Evolutionary conservation across 192 early-diverging fungal genomes (phyloP), one percentile per base, ranked within the genome.

Genomic region (Spinellus fusiger): DNA sequence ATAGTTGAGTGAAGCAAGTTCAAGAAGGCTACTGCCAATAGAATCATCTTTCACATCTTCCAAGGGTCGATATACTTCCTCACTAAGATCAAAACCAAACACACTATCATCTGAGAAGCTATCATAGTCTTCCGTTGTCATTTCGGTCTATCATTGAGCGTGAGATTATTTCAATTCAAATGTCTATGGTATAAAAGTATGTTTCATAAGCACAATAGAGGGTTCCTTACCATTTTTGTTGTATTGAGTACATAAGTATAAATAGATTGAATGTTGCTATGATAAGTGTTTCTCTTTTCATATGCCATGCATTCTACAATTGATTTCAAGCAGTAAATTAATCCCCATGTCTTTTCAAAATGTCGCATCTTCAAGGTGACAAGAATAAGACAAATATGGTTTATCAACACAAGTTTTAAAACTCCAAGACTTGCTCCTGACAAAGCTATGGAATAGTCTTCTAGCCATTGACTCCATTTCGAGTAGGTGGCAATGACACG

Each of bases 261-360:
- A 29, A 48, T 37, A 10, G 38, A 26, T 22, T 15, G 59, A 16
- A 66, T 40, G 6, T 33, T 26, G 16, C 40, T 38, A 26, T 56
- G 27, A 15, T 49, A 28, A 1, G 49, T 54, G 13, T 58, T 48
- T 5, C 47, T 27, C 1, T 51, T 40, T 27, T 22, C 10, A 25
- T 59, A 51, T 10, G 37, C 54, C 12, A 65, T 29, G 13, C 64
- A 60, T 13, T 61, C 59, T 9, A 61, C 27, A 27, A 61, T 51
- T 18, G 15, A 15, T 29, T 58, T 55, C 16, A 71, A 40, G 6
- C 51, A 32, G 22, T 25, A 71, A 18, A 71, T n/a, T 15, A 71
- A 44, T 2, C 47, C 46, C 69, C 74, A 76, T 12, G 66, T 62
- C 54, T 65, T 67, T 15, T 75, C 73, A 60, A 68, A 75, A 20